phyloP scores from a whole-genome alignment of 1,139 yeast genomes.

The Yamadazyma triangularis region DNA sequence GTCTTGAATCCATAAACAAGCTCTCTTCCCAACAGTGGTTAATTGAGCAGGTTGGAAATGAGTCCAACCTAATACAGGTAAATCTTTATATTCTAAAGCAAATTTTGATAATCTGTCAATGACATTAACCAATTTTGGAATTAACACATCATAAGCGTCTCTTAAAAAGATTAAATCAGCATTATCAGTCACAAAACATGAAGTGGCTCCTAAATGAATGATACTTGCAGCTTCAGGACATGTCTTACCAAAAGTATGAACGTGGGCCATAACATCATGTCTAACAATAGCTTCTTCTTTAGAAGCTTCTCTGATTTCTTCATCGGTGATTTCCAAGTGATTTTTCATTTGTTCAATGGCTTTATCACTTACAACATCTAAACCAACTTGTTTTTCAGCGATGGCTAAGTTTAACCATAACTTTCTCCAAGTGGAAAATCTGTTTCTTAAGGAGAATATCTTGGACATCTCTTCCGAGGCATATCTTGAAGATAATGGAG shows the following conservation, averaged over 20 bases:
- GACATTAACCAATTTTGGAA: conserved; percentile 93
- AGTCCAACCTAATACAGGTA: conserved; percentile 98
- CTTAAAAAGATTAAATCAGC: conserved; percentile 96
- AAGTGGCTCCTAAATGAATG: conserved; percentile 97
- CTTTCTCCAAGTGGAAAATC: conserved; percentile 98
- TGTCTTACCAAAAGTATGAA: conserved; percentile 86
- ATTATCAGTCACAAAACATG: conserved; percentile 96
- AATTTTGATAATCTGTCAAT: conserved; percentile 85
- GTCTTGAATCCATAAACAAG: conserved; percentile 97
- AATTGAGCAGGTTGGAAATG: conserved; percentile 99
- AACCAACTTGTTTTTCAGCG: conserved; percentile 91
- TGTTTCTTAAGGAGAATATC: conserved; percentile 85
- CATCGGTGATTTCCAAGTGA: conserved; percentile 81
- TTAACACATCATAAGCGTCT: conserved; percentile 88
- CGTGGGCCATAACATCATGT: conserved; percentile 99
- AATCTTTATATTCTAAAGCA: conserved; percentile 87
- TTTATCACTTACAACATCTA: conserved; percentile 78
- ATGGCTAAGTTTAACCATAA: conserved; percentile 94
- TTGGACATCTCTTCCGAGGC: conserved; percentile 97
- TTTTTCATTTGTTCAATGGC: conserved; percentile 83
- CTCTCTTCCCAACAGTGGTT: conserved; percentile 98
- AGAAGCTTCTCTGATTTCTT: conserved; percentile 83
- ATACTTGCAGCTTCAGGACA: conserved; percentile 98
- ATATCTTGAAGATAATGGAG: conserved; percentile 94
- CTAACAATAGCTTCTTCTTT: conserved; percentile 96